These are phyloP conservation scores for Dendryphion nanum DNA, from an alignment of 2,329 filamentous ascomycete species.

Conservation along the genomic window DNA sequence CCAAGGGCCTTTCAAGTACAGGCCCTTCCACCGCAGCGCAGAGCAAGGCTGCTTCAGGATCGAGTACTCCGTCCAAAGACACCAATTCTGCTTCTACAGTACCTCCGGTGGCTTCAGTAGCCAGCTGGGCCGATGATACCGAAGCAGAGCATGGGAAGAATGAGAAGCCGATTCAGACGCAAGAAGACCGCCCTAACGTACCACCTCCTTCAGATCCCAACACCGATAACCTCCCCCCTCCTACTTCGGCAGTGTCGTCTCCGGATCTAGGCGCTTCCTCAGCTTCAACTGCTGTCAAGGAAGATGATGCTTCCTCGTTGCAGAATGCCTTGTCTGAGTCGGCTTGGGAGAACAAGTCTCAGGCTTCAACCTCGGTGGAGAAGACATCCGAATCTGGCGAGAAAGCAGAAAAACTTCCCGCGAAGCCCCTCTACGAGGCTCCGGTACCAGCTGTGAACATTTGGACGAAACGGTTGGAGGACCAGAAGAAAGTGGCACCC, in stretches of 20 bases:
- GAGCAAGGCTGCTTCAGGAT: constrained; percentile 46
- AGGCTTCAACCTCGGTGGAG: constrained; percentile 64
- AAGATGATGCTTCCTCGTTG: constrained; percentile 60
- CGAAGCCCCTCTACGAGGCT: constrained; percentile 71
- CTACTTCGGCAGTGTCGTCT: constrained; percentile 44
- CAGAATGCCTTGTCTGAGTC: constrained; percentile 65
- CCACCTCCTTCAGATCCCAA: constrained; percentile 19
- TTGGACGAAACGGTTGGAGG: constrained; percentile 78
- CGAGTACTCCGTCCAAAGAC: constrained; percentile 43
- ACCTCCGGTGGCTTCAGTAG: constrained; percentile 27
- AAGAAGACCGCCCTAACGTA: constrained; percentile 18
- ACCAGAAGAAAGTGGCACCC: constrained; percentile 56
- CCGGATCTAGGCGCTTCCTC: constrained; percentile 56
- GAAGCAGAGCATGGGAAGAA: constrained; percentile 46
- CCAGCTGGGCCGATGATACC: constrained; percentile 49
- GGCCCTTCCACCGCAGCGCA: constrained; percentile 44
- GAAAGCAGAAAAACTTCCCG: constrained; percentile 54
- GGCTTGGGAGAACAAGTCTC: constrained; percentile 65
- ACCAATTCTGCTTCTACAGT: constrained; percentile 21
- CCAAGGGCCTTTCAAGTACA: constrained; percentile 68
- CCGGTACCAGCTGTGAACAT: constrained; percentile 81
- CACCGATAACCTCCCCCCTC: constrained; percentile 4
- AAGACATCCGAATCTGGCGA: constrained; percentile 55
- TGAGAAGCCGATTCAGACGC: constrained; percentile 23
- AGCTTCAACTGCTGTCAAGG: constrained; percentile 54